A percentile compares a stretch with the other conserved stretches of the same genome.
phyloP scores from a whole-genome alignment of 306 rosid genomes.

The Luffa aegyptiaca region DNA sequence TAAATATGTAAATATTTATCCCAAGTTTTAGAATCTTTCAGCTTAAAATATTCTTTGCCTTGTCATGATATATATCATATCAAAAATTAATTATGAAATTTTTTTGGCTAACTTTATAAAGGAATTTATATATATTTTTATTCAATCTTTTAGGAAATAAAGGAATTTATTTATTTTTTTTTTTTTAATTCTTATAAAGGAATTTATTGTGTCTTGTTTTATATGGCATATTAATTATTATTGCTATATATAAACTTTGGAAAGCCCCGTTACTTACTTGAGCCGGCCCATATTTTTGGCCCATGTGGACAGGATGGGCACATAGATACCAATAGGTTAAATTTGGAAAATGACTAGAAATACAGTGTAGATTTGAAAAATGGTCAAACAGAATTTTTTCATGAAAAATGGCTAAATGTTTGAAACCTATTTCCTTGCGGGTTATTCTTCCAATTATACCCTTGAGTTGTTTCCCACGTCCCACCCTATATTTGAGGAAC shows the following conservation, averaged over 20 bases:
- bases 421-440: too few relatives aligned
- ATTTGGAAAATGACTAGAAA: too few relatives aligned
- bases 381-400: too few relatives aligned
- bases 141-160: too few relatives aligned
- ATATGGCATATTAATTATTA: not conserved
- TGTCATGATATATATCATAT: not conserved
- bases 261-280: not conserved
- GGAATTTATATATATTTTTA: too few relatives aligned
- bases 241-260: not conserved
- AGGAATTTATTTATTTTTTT: too few relatives aligned
- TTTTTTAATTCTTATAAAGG: too few relatives aligned
- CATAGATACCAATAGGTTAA: not conserved
- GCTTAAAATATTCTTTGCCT: not conserved
- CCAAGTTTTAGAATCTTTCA: not conserved
- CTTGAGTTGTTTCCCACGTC: too few relatives aligned
- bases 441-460: too few relatives aligned
- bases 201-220: not conserved
- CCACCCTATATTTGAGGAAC: too few relatives aligned
- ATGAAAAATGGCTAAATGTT: too few relatives aligned
- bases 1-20: not conserved
- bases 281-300: not conserved
- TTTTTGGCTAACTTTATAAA: not conserved
- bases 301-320: not conserved
- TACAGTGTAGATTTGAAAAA: too few relatives aligned
- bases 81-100: not conserved